A percentile compares a stretch with the other conserved stretches of the same genome.
Conservation (phyloP, 768 basidiomycete genomes). For the Mycena vitilis region DNA sequence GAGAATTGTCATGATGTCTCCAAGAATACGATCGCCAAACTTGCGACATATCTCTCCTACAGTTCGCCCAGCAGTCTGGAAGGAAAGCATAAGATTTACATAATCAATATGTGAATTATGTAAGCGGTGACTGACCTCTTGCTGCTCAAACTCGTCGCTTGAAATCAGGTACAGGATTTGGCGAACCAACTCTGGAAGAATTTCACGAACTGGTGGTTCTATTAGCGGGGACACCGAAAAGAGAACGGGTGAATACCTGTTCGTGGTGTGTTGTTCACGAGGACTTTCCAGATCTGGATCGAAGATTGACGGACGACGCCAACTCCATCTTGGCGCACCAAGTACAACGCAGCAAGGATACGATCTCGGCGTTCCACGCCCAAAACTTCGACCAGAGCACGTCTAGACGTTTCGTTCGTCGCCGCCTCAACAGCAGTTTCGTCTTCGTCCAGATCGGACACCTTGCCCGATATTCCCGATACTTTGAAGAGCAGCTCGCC, state of each 20-base stretch:
- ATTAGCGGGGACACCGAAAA: constrained; percentile 5
- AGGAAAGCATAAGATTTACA: constrained; percentile 7
- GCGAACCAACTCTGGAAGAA: constrained; percentile 84
- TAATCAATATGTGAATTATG: too few relatives aligned
- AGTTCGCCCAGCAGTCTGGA: constrained; percentile 90
- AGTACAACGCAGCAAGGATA: constrained; percentile 89
- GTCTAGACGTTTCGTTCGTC: constrained; percentile 82
- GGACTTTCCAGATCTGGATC: constrained; percentile 97
- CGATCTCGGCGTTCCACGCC: constrained; percentile 91
- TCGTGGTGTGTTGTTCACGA: constrained; percentile 93
- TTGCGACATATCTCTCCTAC: constrained; percentile 92
- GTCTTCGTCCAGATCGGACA: constrained; percentile 80
- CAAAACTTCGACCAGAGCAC: constrained; percentile 88
- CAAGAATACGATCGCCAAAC: constrained; percentile 91
- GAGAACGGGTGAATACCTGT: constrained; percentile 65
- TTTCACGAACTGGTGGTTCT: constrained; percentile 77
- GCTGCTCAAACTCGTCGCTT: constrained; percentile 83
- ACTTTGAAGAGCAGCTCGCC: constrained; percentile 97
- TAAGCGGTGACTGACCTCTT: constrained; percentile 70
- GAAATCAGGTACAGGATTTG: constrained; percentile 86
- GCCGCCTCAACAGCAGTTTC: constrained; percentile 66
- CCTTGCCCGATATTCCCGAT: constrained; percentile 93
- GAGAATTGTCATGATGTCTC: constrained; percentile 85
- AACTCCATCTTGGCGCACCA: constrained; percentile 94
- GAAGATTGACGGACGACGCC: constrained; percentile 90